These are phyloP conservation scores for Bipolaris sorokiniana DNA, from an alignment of 2,329 filamentous ascomycete genomes.

Conservation along the genomic window DNA sequence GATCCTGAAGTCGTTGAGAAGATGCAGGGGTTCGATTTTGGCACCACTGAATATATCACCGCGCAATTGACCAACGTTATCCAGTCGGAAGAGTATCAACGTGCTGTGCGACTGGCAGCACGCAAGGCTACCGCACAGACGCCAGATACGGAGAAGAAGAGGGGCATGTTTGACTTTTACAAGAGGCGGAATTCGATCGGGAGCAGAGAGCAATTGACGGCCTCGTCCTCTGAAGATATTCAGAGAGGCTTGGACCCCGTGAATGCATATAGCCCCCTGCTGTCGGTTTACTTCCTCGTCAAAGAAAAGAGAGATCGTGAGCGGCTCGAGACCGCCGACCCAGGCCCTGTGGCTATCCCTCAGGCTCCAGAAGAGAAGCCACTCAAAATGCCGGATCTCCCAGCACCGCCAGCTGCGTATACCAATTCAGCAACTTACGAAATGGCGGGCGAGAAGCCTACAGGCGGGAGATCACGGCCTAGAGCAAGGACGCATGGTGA, in stretches of 20 bases:
- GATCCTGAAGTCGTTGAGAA: constrained; percentile 83
- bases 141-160: constrained; percentile 73
- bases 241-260: constrained; percentile 83
- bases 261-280: constrained; percentile 89
- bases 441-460: constrained; percentile 86
- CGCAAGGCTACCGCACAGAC: constrained; percentile 67
- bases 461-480: constrained; percentile 80
- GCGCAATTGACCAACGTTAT: constrained; percentile 83
- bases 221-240: constrained; percentile 84
- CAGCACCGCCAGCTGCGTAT: constrained; percentile 82
- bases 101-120: constrained; percentile 73
- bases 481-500: constrained; percentile 93
- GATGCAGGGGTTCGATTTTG: constrained; percentile 99
- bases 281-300: constrained; percentile 97
- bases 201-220: constrained; percentile 84
- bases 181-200: constrained; percentile 88
- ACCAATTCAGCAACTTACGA: constrained; percentile 87
- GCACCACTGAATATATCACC: constrained; percentile 80
- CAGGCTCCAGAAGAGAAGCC: constrained; percentile 62
- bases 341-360: constrained; percentile 64
- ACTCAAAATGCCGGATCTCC: constrained; percentile 73
- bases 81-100: constrained; percentile 92
- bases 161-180: constrained; percentile 96
- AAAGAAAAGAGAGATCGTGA: constrained; percentile 91
- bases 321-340: constrained; percentile 62